Base-by-base conservation (phyloP, 1,284 basidiomycete genomes). In the Exsudoporus floridanus region DNA sequence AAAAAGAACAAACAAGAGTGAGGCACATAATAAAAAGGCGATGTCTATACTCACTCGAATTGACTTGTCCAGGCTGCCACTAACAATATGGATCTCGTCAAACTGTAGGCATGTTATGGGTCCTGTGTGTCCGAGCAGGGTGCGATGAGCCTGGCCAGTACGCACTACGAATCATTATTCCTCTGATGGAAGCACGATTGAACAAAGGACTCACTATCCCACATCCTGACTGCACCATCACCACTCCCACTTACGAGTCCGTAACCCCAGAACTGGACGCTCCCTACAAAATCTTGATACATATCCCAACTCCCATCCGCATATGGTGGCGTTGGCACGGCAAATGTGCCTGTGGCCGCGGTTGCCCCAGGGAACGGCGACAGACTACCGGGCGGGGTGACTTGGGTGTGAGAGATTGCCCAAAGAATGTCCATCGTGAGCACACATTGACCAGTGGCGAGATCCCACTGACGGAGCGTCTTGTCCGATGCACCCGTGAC, bases 391-490 rank as follows among this genome's bases (percentile, higher is more conserved):
- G 80, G 62, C 12, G 69, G 65, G 2, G 78, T 69, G n/a, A 79
- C 72, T 9, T 87, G 80, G 2, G 94, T 88, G 73, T 99, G 96
- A 16, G 93, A 93, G 62, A 99, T 98, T 4, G 96, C 96, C 97
- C 97, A 99, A 18, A 99, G 83, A 56, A 99, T 97, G 73, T 99
- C 97, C 97, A 99, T 99, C 12, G 96, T 97, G 77, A 98, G 87
- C 46, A 99, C 88, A 70, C 96, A 98, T 77, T 99, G 96, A 5
- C 96, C 96, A 0, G 96, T 98, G 36, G 85, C 84, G 51, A 99
- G 83, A 69, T 99, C 96, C 97, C 97, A 99, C 71, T 99, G 95
- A 3, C 96, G 88, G 53, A 99, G 81, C 1, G 97, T 99, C 76
- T 98, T 98, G 77, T 99, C 97, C 4, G 92, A 94, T 4, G 96